These are phyloP conservation scores for Hibiscus syriacus DNA, from an alignment of 345 rosid genomes.

Conservation along the genomic window DNA sequence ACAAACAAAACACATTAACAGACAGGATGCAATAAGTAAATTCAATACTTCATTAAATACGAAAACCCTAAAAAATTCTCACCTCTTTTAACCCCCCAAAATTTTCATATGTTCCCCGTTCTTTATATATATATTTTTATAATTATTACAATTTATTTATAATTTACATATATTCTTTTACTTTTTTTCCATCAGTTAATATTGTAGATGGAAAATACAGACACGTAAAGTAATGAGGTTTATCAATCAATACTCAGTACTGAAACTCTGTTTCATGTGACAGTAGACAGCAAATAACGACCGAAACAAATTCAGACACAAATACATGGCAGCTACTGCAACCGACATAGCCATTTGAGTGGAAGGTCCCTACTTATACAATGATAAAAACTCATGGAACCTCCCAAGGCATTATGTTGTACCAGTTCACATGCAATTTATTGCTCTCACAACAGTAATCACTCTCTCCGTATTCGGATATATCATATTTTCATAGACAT, in stretches of 20 bases:
- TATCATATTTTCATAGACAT: background rate
- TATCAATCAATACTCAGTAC: background rate
- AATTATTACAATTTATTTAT: no score
- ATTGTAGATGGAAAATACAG: no score
- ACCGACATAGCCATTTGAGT: background rate
- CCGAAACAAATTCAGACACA: background rate
- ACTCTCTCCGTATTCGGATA: background rate
- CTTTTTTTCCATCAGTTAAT: no score
- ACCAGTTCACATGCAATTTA: background rate
- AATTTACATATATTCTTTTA: no score
- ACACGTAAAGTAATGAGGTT: background rate
- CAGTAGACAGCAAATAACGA: background rate
- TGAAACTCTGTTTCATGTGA: background rate
- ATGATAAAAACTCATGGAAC: background rate
- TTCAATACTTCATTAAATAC: no score
- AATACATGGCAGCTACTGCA: background rate
- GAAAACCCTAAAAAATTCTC: no score
- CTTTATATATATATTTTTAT: no score
- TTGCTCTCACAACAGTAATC: background rate
- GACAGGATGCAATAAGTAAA: no score
- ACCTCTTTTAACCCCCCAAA: no score
- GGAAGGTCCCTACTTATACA: background rate
- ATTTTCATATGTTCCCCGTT: no score
- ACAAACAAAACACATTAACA: no score
- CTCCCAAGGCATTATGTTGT: background rate